phyloP scores from a whole-genome alignment of 129 eudicot species.

The Ambrosia trifida region DNA sequence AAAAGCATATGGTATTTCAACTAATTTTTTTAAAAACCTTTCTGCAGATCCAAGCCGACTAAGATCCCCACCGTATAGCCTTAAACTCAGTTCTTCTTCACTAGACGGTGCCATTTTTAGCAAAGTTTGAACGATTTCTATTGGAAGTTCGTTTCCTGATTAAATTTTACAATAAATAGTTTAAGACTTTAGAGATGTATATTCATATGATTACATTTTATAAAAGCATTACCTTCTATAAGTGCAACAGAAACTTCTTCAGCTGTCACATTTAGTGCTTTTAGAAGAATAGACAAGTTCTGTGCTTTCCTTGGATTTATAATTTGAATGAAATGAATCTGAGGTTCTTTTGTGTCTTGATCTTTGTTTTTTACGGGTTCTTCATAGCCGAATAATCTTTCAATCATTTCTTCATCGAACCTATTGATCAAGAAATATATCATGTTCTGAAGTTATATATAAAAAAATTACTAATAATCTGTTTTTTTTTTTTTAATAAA shows the following conservation, averaged over 20 bases:
- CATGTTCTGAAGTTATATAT: neutral
- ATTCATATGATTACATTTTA: neutral
- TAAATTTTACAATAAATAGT: neutral
- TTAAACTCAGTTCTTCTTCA: conserved; percentile 59
- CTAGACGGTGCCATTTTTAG: conserved; percentile 59
- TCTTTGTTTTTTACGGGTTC: conserved; percentile 42
- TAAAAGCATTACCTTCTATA: conserved; percentile 41
- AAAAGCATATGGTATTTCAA: conserved; percentile 60
- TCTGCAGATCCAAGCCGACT: conserved; percentile 62
- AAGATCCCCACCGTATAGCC: conserved; percentile 51
- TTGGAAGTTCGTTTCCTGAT: conserved; percentile 62
- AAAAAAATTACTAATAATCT: too few relatives aligned
- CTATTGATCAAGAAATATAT: conserved; percentile 25
- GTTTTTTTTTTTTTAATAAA: too few relatives aligned
- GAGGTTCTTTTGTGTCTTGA: conserved; percentile 28
- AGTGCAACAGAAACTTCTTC: conserved; percentile 62
- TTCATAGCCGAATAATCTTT: conserved; percentile 54
- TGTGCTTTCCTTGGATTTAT: conserved; percentile 59
- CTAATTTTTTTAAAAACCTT: conserved; percentile 52
- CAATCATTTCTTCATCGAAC: conserved; percentile 72
- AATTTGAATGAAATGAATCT: conserved; percentile 40
- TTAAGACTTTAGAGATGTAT: neutral
- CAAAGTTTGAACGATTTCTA: conserved; percentile 56
- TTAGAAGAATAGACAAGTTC: conserved; percentile 54
- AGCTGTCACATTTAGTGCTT: conserved; percentile 63